Base-by-base conservation (phyloP, 2,329 filamentous ascomycete species). In the Clonostachys chloroleuca region DNA sequence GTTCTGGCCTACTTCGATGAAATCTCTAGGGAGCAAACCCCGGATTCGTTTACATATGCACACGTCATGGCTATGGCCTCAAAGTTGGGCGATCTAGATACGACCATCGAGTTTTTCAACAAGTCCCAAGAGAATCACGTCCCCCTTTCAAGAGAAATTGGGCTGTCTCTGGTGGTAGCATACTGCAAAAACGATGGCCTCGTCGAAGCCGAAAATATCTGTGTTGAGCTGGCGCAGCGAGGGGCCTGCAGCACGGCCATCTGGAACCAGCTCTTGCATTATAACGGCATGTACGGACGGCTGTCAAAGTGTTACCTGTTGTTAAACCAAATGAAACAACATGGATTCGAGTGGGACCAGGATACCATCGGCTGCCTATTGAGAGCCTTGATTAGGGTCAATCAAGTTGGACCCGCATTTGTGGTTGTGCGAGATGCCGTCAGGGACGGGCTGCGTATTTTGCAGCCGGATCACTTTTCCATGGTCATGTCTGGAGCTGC, bases 231-330 rank as follows among this genome's bases (percentile, higher is more conserved):
- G 34, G 69, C 83, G 18, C 64, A 66, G 12, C 70, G 74, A 51
- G 67, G 72, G 16, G 75, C 81, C 2, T 69, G 75, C 2, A 66
- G 64, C 18, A 83, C 83, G 3, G 70, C 75, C 34, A 80, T 90
- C 59, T 96, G 89, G 88, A 96, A 96, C 59, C 75, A 81, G 46
- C 67, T 96, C 34, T 70, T 96, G 5, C 74, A 78, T 47, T 80
- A 86, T 50, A 78, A 90, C 61, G 88, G 87, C 7, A 69, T 80
- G 47, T 75, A 78, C 7, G 78, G 85, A 47, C 71, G 75, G 45
- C 61, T 81, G 7, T 60, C 59, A n/a, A 66, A 67, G 43, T 68
- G 79, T 46, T 74, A 80, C 54, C 67, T 65, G 5, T 48, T 80
- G 7, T 64, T 81, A 18, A 62, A 66, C 35, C 51, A 58, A 35